These are phyloP conservation scores for Onygena corvina DNA, from an alignment of 2,329 filamentous ascomycete genomes.

Conservation along the genomic window DNA sequence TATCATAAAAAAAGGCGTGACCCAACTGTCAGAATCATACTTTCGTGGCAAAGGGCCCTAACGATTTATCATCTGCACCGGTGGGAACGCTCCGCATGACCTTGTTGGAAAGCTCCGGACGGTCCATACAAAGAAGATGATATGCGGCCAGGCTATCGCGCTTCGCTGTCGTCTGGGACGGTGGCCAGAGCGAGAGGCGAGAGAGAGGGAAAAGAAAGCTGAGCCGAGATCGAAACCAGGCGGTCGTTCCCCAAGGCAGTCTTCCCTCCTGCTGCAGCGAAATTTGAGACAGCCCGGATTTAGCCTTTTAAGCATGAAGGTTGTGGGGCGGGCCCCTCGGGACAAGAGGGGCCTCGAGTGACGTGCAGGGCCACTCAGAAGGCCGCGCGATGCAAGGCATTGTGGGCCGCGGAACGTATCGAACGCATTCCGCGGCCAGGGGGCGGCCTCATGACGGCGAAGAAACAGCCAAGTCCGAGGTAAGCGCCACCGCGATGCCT, in stretches of 20 bases:
- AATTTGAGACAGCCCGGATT: constrained; percentile 2
- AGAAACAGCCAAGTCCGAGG: constrained; percentile 4
- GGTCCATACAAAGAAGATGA: too few species aligned
- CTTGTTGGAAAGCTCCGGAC: too few species aligned
- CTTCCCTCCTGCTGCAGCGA: too few species aligned
- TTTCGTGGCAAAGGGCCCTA: neutral
- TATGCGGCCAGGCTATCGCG: neutral
- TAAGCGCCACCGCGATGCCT: constrained; percentile 4
- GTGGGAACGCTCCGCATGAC: too few species aligned
- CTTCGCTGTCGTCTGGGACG: neutral
- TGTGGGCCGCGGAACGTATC: neutral
- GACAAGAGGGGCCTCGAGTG: constrained; percentile 1
- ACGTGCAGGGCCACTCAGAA: constrained; percentile 1
- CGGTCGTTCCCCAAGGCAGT: neutral
- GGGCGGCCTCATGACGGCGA: constrained; percentile 1
- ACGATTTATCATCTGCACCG: too few species aligned
- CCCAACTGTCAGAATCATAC: neutral
- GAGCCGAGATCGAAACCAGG: neutral
- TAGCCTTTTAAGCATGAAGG: constrained; percentile 3
- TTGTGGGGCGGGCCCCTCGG: neutral
- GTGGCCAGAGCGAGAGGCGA: neutral
- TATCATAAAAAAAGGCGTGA: constrained; percentile 6
- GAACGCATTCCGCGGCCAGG: constrained; percentile 1
- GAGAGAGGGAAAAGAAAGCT: neutral
- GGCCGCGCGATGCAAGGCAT: constrained; percentile 1